phyloP scores from a whole-genome alignment of 768 basidiomycete genomes.

The Russula compacta region DNA sequence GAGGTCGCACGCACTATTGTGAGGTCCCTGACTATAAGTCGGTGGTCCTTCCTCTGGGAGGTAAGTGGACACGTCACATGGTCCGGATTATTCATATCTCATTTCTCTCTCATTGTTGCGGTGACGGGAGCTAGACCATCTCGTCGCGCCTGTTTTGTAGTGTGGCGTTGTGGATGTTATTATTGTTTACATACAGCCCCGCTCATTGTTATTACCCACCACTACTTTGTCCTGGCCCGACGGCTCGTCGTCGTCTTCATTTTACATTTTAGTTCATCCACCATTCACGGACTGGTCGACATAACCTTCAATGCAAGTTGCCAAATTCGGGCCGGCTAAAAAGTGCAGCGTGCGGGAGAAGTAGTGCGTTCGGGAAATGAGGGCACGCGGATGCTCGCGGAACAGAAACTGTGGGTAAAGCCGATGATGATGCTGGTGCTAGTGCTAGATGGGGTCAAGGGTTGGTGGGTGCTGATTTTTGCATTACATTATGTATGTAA shows the following conservation, averaged over 20 bases:
- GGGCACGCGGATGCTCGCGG: slow-evolving; percentile 15
- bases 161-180: not conserved
- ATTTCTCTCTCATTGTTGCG: slow-evolving; percentile 11
- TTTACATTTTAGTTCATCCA: not conserved
- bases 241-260: not conserved
- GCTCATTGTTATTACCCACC: slow-evolving; percentile 7
- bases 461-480: no score
- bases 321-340: not conserved
- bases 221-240: not conserved
- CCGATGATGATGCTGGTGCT: no score
- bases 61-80: slow-evolving; percentile 33
- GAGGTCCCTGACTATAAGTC: slow-evolving; percentile 65
- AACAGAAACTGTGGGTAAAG: slow-evolving; percentile 14
- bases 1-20: slow-evolving; percentile 61
- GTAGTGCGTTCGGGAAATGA: slow-evolving; percentile 1
- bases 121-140: slow-evolving; percentile 16
- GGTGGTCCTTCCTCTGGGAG: slow-evolving; percentile 66
- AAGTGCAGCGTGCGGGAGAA: not conserved
- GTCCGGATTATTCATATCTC: slow-evolving; percentile 1
- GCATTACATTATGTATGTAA: no score
- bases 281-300: no score
- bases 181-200: not conserved
- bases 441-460: no score
- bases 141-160: slow-evolving; percentile 12
- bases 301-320: not conserved